Conservation (phyloP, 345 rosid genomes). For the Clarkia xantiana region DNA sequence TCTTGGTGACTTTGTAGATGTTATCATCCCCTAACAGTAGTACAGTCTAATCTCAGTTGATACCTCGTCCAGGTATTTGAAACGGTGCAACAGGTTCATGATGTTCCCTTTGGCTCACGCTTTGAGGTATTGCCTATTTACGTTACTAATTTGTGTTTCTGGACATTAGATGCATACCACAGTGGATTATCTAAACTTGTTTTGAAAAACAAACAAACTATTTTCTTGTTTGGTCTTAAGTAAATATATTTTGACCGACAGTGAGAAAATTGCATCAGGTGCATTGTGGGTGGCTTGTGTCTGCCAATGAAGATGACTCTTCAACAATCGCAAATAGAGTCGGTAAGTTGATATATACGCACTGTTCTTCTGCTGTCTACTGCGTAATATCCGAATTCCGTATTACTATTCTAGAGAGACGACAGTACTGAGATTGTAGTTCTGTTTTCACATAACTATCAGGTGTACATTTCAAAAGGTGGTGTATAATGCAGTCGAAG, state of each 20-base stretch:
- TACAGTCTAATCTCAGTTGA: too few relatives aligned
- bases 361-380: too few relatives aligned
- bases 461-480: constrained; percentile 97
- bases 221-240: background rate
- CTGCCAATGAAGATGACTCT: constrained; percentile 44
- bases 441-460: constrained; percentile 4
- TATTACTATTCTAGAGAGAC: too few relatives aligned
- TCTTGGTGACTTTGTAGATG: too few relatives aligned
- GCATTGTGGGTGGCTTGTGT: constrained; percentile 73
- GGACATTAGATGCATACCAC: background rate
- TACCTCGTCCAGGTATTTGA: constrained; percentile 54
- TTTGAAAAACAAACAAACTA: too few relatives aligned
- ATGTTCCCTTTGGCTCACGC: constrained; percentile 91
- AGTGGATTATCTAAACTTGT: too few relatives aligned
- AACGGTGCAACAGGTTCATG: constrained; percentile 92
- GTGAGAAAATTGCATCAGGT: too few relatives aligned
- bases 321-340: constrained; percentile 56
- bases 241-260: background rate
- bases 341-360: constrained; percentile 39
- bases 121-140: constrained; percentile 45
- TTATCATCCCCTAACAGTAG: too few relatives aligned
- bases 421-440: too few relatives aligned
- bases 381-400: background rate
- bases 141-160: background rate
- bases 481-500: constrained; percentile 97